These are phyloP conservation scores for Coemansia sp. DNA, from an alignment of 192 early-diverging fungal species.

Conservation along the genomic window DNA sequence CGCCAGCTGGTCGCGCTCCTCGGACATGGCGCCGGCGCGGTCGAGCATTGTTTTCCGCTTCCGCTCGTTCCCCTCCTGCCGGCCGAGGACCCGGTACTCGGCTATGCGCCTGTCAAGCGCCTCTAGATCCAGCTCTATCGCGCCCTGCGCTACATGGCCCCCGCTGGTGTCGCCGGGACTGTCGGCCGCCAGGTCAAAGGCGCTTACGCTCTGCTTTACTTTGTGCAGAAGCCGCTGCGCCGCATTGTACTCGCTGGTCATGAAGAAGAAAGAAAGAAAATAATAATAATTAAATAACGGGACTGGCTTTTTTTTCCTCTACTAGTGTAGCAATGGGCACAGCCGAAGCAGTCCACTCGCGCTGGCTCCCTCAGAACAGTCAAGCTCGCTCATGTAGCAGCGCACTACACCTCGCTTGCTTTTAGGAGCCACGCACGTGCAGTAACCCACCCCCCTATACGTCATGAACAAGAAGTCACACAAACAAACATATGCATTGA, in stretches of 20 bases:
- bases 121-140: slow-evolving; percentile 40
- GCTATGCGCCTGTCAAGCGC: slow-evolving; percentile 41
- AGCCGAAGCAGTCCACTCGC: too few species aligned
- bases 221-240: slow-evolving; percentile 54
- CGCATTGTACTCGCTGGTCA: slow-evolving; percentile 56
- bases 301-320: too few species aligned
- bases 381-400: neutral
- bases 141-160: slow-evolving; percentile 15
- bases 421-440: slow-evolving; percentile 7
- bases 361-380: too few species aligned
- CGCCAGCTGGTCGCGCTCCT: slow-evolving; percentile 44
- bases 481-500: neutral
- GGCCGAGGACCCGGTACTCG: slow-evolving; percentile 46
- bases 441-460: neutral
- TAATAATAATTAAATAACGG: neutral
- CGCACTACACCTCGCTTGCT: neutral
- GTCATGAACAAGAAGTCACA: neutral
- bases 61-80: slow-evolving; percentile 49
- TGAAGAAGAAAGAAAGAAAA: neutral
- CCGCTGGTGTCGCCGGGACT: slow-evolving; percentile 6
- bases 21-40: slow-evolving; percentile 34
- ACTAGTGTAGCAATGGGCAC: too few species aligned
- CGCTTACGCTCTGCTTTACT: slow-evolving; percentile 49
- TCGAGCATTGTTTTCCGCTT: slow-evolving; percentile 50
- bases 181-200: slow-evolving; percentile 33